Evolutionary conservation across 805 yeast species (phyloP), one percentile per base, ranked within the genome.

Genomic region (Candida ovalis): DNA sequence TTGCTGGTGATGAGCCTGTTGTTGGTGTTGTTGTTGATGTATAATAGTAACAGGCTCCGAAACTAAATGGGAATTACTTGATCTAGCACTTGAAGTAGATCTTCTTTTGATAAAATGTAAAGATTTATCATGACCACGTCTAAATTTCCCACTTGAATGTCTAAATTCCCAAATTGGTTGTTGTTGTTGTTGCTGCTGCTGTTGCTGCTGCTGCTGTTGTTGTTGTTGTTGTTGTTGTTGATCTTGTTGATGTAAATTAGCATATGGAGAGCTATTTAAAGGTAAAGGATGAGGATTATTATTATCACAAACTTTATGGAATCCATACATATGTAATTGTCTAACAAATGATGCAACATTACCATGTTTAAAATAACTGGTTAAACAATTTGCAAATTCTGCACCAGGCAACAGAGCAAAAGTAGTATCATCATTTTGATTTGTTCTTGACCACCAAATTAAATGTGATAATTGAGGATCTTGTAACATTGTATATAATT

Each of bases 241-340:
- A 7, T 55, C 1, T 54, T 40, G 51, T 61, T 43, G 28, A 7
- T 25, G n/a, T 15, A 17, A 30, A 15, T 17, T 37, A 12, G 41
- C 13, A 18, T 41, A 19, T 3, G 33, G 19, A 24, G 9, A 12
- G 7, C 42, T 25, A 28, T 36, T 39, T 9, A 53, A 46, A 2
- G 62, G 58, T 13, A 48, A 33, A 4, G 59, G 50, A 4, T 62
- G 56, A 2, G 63, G 48, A 27, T 51, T 60, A 17, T 51, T 60
- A 17, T 72, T 73, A 50, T 78, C 82, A 51, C 70, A 78, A 6
- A 79, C 83, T 69, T 91, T 90, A 67, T 91, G 97, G 71, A 91
- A 90, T 1, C 97, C 97, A 64, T 90, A 90, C 97, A 91, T 92
- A 71, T 92, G 96, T 41, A 91, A 72, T 68, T 92, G 97, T 42